Percentiles rank a stretch among this genome's conserved stretches.
These are phyloP conservation scores for Papilionanthe hybrid DNA, from an alignment of 116 monocot genomes.

Conservation along the genomic window DNA sequence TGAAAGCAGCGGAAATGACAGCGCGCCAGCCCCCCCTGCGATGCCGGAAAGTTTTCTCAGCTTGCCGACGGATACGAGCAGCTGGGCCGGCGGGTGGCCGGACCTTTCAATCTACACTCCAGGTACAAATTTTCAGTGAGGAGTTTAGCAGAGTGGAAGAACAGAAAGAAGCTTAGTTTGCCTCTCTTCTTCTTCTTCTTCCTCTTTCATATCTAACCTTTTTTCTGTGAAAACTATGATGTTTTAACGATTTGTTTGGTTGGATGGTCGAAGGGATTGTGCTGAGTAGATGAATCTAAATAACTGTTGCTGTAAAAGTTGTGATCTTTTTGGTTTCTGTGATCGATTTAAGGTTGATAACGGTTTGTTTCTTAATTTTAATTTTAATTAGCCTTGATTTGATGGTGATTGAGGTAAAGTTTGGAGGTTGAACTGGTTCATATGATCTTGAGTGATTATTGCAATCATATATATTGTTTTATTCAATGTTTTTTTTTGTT, in stretches of 20 bases:
- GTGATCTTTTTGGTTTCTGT: no score
- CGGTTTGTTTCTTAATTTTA: no score
- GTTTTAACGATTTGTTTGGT: no score
- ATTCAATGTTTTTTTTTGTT: no score
- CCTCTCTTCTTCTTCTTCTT: conserved; percentile 4
- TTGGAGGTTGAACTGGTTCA: no score
- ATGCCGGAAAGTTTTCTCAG: conserved; percentile 3
- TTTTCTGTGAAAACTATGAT: no score
- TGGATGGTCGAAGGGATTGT: not conserved
- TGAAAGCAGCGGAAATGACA: not conserved
- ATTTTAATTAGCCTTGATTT: no score
- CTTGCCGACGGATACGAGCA: not conserved
- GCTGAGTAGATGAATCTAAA: not conserved
- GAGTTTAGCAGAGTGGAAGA: not conserved
- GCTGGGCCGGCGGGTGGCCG: conserved; percentile 14
- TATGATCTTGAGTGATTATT: no score
- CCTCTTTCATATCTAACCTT: not conserved
- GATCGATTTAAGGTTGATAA: no score
- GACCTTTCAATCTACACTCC: conserved; percentile 19
- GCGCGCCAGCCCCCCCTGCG: not conserved
- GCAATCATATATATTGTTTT: no score
- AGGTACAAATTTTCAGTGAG: conserved; percentile 7
- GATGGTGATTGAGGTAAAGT: no score
- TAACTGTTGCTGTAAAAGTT: no score
- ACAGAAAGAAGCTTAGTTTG: not conserved